Conservation (phyloP, 2,329 filamentous ascomycete species). For the Mycosphaerelloides madeirae region DNA sequence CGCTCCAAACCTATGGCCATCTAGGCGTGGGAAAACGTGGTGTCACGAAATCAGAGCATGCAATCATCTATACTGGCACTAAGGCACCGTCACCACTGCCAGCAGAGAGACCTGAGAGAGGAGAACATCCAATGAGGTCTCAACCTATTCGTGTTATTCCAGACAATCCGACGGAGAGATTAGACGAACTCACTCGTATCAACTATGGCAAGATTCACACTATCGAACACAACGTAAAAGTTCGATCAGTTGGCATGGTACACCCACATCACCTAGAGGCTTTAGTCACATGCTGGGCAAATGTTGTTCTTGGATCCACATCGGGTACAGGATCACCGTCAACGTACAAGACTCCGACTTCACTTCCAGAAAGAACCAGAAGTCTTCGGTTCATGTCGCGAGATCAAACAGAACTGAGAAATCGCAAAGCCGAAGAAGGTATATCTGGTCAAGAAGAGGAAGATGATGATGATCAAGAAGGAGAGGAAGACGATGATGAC, state of each 20-base stretch:
- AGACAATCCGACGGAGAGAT: constrained; percentile 4
- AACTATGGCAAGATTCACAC: constrained; percentile 13
- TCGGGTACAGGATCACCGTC: too few species aligned
- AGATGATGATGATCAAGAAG: too few species aligned
- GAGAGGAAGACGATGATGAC: too few species aligned
- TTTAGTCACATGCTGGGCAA: too few species aligned
- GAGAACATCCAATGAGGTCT: not conserved
- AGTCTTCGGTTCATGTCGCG: too few species aligned
- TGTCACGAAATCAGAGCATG: constrained; percentile 22
- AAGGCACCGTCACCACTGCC: not conserved
- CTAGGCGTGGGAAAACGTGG: constrained; percentile 18
- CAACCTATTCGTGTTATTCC: constrained; percentile 17
- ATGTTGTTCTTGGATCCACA: too few species aligned
- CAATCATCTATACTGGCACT: constrained; percentile 22
- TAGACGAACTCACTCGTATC: constrained; percentile 1
- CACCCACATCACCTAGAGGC: not conserved
- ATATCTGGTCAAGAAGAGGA: too few species aligned
- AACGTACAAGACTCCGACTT: too few species aligned
- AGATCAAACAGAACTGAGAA: too few species aligned
- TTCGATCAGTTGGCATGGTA: constrained; percentile 1
- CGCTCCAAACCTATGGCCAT: constrained; percentile 22
- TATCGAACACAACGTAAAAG: constrained; percentile 23
- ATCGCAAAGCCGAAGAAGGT: too few species aligned
- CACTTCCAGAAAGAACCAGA: too few species aligned
- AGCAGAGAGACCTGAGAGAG: not conserved